A percentile compares a stretch with the other conserved stretches of the same genome.
Conservation (phyloP, 345 rosid species). For the Clausena lansium region DNA sequence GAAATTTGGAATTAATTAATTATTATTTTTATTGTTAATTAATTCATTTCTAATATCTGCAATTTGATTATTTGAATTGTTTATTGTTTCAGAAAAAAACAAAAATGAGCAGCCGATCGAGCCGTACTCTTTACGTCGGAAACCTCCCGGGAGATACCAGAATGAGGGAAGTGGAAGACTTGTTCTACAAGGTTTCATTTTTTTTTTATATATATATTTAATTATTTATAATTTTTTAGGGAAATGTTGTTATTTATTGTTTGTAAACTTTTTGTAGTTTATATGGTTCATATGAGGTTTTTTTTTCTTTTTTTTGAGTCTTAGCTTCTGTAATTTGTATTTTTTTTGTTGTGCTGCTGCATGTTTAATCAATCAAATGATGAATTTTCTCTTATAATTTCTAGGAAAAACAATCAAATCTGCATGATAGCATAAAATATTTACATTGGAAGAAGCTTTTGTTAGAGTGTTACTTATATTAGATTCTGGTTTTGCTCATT, state of each 20-base stretch:
- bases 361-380: neutral
- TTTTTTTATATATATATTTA: neutral
- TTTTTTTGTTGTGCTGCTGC: neutral
- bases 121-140: constrained; percentile 89
- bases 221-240: neutral
- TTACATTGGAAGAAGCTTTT: neutral
- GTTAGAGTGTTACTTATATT: neutral
- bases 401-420: neutral
- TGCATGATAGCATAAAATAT: neutral
- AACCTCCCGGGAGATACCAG: constrained; percentile 93
- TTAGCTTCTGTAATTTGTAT: neutral
- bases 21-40: neutral
- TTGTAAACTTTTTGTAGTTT: neutral
- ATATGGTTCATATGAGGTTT: too few species aligned
- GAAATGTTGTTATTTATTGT: neutral
- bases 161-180: constrained; percentile 83
- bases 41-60: neutral
- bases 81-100: constrained; percentile 16
- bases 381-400: neutral
- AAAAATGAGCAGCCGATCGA: constrained; percentile 78
- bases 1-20: neutral
- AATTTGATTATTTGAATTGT: neutral
- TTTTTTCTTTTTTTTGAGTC: too few species aligned
- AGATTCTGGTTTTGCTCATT: too few species aligned
- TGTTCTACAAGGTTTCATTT: constrained; percentile 70